Conservation (phyloP, 2,329 filamentous ascomycete species). For the Aspergillus tanneri region DNA sequence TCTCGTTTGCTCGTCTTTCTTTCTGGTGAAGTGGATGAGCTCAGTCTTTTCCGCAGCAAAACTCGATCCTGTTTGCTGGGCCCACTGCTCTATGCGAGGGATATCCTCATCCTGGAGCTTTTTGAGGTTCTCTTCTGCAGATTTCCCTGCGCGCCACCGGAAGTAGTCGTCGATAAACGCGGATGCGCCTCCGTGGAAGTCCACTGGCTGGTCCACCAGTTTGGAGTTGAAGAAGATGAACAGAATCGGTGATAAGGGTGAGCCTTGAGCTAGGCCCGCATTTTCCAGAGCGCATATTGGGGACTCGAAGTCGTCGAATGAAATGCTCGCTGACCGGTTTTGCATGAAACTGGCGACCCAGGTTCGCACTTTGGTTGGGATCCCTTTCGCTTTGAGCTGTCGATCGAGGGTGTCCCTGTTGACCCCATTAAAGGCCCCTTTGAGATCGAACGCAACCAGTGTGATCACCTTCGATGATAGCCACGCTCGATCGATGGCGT, state of each 20-base stretch:
- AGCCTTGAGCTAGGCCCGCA: conserved; percentile 24
- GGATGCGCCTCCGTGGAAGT: conserved; percentile 24
- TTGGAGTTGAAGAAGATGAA: conserved; percentile 42
- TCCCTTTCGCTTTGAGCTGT: conserved; percentile 1
- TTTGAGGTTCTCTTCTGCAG: conserved; percentile 22
- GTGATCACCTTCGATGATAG: conserved; percentile 17
- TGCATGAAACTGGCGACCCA: conserved; percentile 22
- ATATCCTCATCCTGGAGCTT: conserved; percentile 21
- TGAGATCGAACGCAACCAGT: conserved; percentile 21
- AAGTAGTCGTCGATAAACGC: conserved; percentile 34
- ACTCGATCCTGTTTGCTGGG: conserved; percentile 10
- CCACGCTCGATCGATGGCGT: conserved; percentile 20
- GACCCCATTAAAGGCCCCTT: conserved; percentile 20
- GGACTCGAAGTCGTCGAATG: conserved; percentile 19
- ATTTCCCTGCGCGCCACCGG: conserved; percentile 19
- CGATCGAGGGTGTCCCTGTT: conserved; percentile 14
- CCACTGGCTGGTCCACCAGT: conserved; percentile 30
- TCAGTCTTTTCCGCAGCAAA: conserved; percentile 31
- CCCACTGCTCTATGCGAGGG: conserved; percentile 22
- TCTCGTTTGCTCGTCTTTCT: conserved; percentile 14
- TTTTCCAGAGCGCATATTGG: conserved; percentile 8
- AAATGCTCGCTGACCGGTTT: conserved; percentile 12
- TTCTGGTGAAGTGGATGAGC: conserved; percentile 31
- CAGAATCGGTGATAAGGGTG: conserved; percentile 35
- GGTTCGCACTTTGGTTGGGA: background rate